Evolutionary conservation across 2,329 filamentous ascomycete species (phyloP), one percentile per base, ranked within the genome.

Genomic region (Aschersonia sp.): DNA sequence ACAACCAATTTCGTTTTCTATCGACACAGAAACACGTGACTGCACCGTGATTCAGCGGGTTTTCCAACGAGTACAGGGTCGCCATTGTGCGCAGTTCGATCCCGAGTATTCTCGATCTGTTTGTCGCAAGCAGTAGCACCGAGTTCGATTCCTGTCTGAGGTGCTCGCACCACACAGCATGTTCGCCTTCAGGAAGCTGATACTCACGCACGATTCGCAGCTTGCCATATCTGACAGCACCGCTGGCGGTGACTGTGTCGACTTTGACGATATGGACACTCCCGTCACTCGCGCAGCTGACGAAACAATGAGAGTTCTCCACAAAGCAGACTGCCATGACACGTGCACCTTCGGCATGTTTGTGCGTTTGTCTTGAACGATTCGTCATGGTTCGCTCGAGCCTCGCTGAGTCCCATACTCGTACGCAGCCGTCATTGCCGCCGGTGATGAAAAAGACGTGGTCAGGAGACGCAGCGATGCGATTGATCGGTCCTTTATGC

Each of bases 391-490:
- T 97, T 43, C 89, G 84, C 65, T 98, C 92, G 5, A 98, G 73
- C 30, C 92, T 78, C 30, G 81, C 82, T 30, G 88, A 84, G 65
- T 98, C 92, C 92, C 92, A 98, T 4, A 98, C 76, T 59, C 87
- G 94, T 49, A 96, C 86, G 5, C 78, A 80, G 3, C 92, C 87
- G 63, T 98, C 92, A 58, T 95, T 87, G 7, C 89, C 91, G 5
- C 82, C 91, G 1, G 92, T 97, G 49, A 96, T 75, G 64, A 98
- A 98, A 67, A 98, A 98, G 4, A 82, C 70, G 61, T 98, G 91
- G 59, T 98, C 92, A 0, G 91, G 88, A 2, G 92, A 83, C 5
- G 88, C 78, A 2, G 85, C 72, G 9, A 97, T 78, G 7, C 89
- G 80, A 58, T 85, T 95, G 53, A 97, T 79, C 5, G 86, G 78